Conservation (phyloP, 2,329 filamentous ascomycete genomes). For the Dendrostoma leiphaemia region DNA sequence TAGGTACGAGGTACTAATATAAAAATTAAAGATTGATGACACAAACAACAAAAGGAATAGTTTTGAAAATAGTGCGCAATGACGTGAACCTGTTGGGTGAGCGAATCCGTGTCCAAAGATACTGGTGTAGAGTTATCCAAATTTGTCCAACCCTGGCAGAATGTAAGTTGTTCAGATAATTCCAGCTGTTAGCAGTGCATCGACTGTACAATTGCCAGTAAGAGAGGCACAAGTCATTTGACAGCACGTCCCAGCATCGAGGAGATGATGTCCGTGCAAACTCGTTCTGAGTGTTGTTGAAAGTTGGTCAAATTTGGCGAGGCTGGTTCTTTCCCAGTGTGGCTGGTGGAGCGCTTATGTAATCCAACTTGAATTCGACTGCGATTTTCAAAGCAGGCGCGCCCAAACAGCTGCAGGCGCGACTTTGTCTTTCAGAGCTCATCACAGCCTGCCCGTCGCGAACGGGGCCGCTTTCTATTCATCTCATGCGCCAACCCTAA, state of each 20-base stretch:
- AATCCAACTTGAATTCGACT: background rate
- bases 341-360: slow-evolving; percentile 8
- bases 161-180: no score
- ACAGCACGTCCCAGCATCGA: no score
- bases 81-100: no score
- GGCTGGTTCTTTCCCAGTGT: background rate
- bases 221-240: no score
- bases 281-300: background rate
- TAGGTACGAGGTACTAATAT: slow-evolving; percentile 12
- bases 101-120: no score
- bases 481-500: slow-evolving; percentile 15
- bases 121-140: no score
- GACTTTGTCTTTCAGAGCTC: background rate
- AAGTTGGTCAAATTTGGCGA: background rate
- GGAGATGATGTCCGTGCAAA: no score
- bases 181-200: no score
- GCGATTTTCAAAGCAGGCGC: background rate
- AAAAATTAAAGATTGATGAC: slow-evolving; percentile 9
- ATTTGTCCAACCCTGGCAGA: no score
- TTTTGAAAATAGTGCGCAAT: no score
- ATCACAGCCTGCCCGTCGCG: background rate
- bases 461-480: no score
- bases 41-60: background rate
- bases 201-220: no score
- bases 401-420: background rate